Conservation (phyloP, 805 yeast species). For the Metschnikowia amazonensis region DNA sequence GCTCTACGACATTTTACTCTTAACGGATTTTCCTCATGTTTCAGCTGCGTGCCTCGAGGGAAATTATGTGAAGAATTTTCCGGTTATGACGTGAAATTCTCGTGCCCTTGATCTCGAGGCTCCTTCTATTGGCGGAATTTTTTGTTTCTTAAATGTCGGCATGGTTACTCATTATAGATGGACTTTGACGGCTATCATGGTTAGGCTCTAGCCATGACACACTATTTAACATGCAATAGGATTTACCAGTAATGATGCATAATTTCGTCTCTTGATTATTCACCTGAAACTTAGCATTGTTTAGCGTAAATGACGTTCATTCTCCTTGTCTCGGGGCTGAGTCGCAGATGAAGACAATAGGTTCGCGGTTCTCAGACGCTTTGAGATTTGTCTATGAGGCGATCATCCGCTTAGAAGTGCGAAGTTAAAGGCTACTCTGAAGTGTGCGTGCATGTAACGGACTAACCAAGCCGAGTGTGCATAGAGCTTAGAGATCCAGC, state of each 20-base stretch:
- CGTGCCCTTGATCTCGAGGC: neutral
- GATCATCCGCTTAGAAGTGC: neutral
- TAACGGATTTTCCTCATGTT: neutral
- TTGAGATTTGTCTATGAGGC: neutral
- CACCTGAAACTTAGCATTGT: neutral
- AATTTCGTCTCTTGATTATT: neutral
- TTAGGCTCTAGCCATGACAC: no score
- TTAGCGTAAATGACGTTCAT: neutral
- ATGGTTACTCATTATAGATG: no score
- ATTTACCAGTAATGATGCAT: no score
- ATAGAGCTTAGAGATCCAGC: neutral
- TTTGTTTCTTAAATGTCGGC: no score
- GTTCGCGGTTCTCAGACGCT: neutral
- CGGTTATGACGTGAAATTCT: neutral
- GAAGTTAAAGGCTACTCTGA: neutral
- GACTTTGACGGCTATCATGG: no score
- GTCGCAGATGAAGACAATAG: neutral
- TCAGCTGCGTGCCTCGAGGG: neutral
- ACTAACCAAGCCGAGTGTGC: neutral
- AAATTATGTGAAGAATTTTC: neutral
- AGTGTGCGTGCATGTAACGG: neutral
- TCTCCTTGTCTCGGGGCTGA: neutral
- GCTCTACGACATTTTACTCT: neutral
- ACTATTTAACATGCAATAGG: no score
- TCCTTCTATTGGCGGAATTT: no score